Evolutionary conservation across 179 eudicot genomes (phyloP).

Genomic region (Spergularia azorica): DNA sequence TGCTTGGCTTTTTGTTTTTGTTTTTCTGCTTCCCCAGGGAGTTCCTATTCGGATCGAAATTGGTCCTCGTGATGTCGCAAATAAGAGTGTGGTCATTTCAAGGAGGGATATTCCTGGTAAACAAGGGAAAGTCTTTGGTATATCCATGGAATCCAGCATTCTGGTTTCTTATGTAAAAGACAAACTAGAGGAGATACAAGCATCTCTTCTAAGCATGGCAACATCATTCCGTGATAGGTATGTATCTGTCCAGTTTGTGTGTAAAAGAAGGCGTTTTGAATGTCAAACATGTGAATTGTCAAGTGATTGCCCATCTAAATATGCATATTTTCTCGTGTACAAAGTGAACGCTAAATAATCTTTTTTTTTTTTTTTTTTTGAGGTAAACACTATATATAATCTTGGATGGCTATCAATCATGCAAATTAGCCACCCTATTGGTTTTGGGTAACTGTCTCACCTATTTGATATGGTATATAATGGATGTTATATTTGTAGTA

Average conservation of each 20-base stretch:
- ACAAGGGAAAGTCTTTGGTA: constrained; percentile 92
- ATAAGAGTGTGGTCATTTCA: constrained; percentile 79
- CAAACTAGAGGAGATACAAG: constrained; percentile 78
- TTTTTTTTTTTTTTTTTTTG: no score
- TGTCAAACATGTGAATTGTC: background rate
- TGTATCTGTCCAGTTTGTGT: constrained; percentile 14
- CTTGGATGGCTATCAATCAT: background rate
- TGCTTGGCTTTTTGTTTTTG: background rate
- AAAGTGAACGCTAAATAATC: background rate
- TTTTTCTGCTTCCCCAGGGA: constrained; percentile 50
- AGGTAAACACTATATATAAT: background rate
- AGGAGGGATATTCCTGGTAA: constrained; percentile 98
- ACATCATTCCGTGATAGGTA: constrained; percentile 87
- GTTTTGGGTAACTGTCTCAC: background rate
- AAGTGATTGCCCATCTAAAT: background rate
- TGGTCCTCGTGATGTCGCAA: constrained; percentile 97
- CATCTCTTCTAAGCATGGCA: constrained; percentile 67
- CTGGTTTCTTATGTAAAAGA: constrained; percentile 67
- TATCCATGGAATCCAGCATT: constrained; percentile 80
- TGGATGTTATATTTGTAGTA: background rate
- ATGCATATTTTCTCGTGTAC: background rate
- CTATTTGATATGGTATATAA: background rate
- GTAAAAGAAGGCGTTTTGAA: background rate
- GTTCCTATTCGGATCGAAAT: constrained; percentile 94
- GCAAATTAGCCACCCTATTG: background rate